Evolutionary conservation across 768 basidiomycete species (phyloP), one percentile per base, ranked within the genome.

Genomic region (Panaeolus papilionaceus): DNA sequence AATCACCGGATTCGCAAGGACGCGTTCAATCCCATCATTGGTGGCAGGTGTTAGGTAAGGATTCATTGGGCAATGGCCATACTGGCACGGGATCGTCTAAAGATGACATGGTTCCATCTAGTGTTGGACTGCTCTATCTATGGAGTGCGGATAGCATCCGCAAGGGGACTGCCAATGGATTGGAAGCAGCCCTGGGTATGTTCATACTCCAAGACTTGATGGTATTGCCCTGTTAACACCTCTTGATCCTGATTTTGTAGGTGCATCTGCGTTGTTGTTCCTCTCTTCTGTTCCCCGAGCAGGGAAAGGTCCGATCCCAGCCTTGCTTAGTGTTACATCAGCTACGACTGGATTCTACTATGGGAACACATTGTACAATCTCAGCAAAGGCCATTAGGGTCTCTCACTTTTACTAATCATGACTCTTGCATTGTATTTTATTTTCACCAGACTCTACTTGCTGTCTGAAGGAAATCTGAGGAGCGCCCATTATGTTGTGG

Each of bases 71-170:
- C 4, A 38, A 28, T 38, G 14, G 28, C 16, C 40, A 67, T 70
- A 64, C 40, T 14, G 11, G 12, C 39, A 40, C 14, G 39, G 42
- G 42, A 16, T 44, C 58, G n/a, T 28, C 33, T 61, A 61, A 54
- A 47, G 38, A 45, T 38, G 54, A n/a, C 38, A 0, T 49, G 14
- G n/a, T 14, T 49, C 20, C 20, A 7, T 10, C 69, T 66, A 93
- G 92, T 71, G 92, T 95, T 58, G 94, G 93, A 67, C 79, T 86
- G 18, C 82, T 94, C 61, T 95, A 92, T 77, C 82, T 94, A 28
- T 94, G 89, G 86, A 90, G 92, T 66, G 93, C 89, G 42, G 86
- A 92, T 68, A 83, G 82, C 74, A 91, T 95, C 70, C 88, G 89
- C 68, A 92, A 86, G 74, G 91, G 92, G 42, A 85, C 87, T 12